Base-by-base conservation (phyloP, 306 rosid species). In the Betula pendula region DNA sequence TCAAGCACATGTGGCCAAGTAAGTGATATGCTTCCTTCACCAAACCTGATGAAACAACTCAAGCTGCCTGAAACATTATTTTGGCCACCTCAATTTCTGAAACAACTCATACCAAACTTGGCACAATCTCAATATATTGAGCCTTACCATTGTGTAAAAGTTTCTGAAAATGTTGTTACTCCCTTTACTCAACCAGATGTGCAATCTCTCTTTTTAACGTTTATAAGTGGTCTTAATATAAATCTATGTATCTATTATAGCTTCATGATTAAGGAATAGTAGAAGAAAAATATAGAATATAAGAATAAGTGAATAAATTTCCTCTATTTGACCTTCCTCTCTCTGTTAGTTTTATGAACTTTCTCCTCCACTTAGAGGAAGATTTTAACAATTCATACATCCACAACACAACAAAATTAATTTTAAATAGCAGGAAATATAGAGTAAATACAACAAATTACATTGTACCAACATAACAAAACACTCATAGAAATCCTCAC, bases 401-500 rank as follows among this genome's bases (percentile, higher is more conserved):
- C 5, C 45, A 31, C 6, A 31, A 33, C 22, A 63, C 25, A 63
- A 65, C 70, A 35, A 65, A 65, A 42, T 65, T 19, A 35, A 19
- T 35, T 65, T 35, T 24, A 17, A 29, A 15, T 33, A 9, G 6
- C 17, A 38, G 70, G 45, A 35, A 65, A 38, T 63, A 63, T 19
- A 63, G 25, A 65, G 25, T 17, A 67, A 31, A 50, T 24, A 70
- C 56, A 33, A 63, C 40, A 42, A 14, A 42, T 7, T 9, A 17
- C 17, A 49, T 33, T 35, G 17, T 14, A 31, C 8, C 29, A 74
- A 69, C 62, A 59, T 48, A 63, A 22, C 42, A 75, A 19, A 68
- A 2, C 72, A 69, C 24, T 8, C 38, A 29, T 20, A 42, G 15
- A 71, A 72, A 33, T 63, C 76, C 91, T 89, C 70, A 92, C 99